phyloP scores from a whole-genome alignment of 805 yeast species.

The Wickerhamomyces xylosicus region DNA sequence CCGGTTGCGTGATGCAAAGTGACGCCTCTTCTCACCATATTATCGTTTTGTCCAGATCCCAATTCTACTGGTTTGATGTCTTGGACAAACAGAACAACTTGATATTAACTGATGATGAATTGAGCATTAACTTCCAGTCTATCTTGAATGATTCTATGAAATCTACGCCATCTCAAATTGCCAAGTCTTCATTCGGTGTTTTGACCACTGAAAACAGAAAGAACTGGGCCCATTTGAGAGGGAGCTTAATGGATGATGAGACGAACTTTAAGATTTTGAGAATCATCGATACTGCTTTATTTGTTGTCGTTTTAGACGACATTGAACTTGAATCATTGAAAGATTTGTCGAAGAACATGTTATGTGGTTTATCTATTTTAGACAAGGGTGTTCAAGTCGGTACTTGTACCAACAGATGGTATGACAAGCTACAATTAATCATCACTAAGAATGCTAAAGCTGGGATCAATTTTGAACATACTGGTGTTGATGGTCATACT shows the following conservation, averaged over 20 bases:
- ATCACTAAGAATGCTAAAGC: constrained; percentile 85
- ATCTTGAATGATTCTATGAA: constrained; percentile 62
- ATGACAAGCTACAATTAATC: constrained; percentile 82
- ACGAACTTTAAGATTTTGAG: constrained; percentile 62
- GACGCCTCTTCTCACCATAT: constrained; percentile 71
- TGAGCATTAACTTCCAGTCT: constrained; percentile 63
- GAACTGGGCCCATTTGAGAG: constrained; percentile 74
- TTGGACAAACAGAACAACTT: constrained; percentile 64
- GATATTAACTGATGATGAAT: constrained; percentile 63
- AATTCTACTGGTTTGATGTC: constrained; percentile 93
- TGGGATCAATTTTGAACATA: constrained; percentile 88
- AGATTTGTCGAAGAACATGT: constrained; percentile 71
- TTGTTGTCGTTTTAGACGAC: constrained; percentile 77
- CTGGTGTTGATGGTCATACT: constrained; percentile 95
- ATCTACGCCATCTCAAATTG: constrained; percentile 46
- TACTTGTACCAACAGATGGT: constrained; percentile 92
- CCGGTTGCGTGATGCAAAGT: constrained; percentile 80
- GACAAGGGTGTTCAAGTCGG: constrained; percentile 88
- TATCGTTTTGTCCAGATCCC: constrained; percentile 74
- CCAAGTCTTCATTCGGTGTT: constrained; percentile 81
- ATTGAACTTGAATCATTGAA: constrained; percentile 47
- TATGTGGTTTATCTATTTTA: constrained; percentile 73
- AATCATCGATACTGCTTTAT: constrained; percentile 73
- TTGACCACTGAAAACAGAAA: constrained; percentile 85
- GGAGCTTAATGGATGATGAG: constrained; percentile 32